Evolutionary conservation across 805 yeast species (phyloP).

Genomic region (Clavispora carvajalis): DNA sequence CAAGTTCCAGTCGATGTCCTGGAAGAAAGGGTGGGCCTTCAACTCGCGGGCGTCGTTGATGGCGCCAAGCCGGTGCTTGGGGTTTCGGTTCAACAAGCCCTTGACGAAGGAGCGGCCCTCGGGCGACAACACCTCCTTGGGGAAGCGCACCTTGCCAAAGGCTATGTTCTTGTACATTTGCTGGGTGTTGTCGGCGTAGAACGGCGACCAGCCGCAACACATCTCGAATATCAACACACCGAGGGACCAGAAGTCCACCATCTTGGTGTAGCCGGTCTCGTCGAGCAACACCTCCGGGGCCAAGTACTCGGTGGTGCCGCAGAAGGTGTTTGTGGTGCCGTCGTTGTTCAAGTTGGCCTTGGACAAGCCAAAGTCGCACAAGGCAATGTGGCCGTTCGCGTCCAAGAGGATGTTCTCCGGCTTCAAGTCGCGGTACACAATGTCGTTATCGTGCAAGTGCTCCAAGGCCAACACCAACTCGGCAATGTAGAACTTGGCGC

Average conservation of each 20-base stretch:
- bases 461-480: constrained; percentile 91
- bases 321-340: constrained; percentile 92
- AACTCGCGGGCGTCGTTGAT: constrained; percentile 88
- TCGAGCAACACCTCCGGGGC: constrained; percentile 96
- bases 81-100: constrained; percentile 91
- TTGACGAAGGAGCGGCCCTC: constrained; percentile 96
- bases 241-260: constrained; percentile 98
- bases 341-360: constrained; percentile 85
- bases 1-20: constrained; percentile 86
- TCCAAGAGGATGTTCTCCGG: constrained; percentile 94
- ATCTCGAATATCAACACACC: constrained; percentile 96
- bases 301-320: constrained; percentile 96
- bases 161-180: constrained; percentile 99
- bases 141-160: constrained; percentile 95
- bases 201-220: constrained; percentile 99
- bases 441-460: constrained; percentile 91
- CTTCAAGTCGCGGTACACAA: constrained; percentile 93
- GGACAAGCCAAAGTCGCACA: constrained; percentile 95
- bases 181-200: constrained; percentile 95
- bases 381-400: constrained; percentile 95
- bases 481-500: constrained; percentile 96
- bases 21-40: constrained; percentile 86
- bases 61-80: constrained; percentile 91
- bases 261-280: constrained; percentile 94
- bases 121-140: constrained; percentile 86